phyloP scores from a whole-genome alignment of 257 asterid species.

The Petunia secreta region DNA sequence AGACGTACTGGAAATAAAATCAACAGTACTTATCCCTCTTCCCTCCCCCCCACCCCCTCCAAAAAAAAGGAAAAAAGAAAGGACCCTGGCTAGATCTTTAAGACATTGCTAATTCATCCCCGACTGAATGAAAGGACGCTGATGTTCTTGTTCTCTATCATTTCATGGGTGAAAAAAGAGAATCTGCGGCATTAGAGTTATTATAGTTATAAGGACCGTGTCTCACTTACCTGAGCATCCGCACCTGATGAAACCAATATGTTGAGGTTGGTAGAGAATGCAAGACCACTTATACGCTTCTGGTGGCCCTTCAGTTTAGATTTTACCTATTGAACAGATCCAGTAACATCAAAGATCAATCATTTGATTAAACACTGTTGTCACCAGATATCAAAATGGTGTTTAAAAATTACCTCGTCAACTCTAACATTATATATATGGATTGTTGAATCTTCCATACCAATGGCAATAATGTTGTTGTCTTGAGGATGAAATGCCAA shows the following conservation, averaged over 20 bases:
- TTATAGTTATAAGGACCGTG: conserved; percentile 1
- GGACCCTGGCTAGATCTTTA: too few relatives aligned
- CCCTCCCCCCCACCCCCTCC: too few relatives aligned
- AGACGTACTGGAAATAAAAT: too few relatives aligned
- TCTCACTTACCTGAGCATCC: conserved; percentile 77
- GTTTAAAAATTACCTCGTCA: conserved; percentile 65
- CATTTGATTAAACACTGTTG: not conserved
- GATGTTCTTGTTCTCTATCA: not conserved
- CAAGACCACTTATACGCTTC: conserved; percentile 89
- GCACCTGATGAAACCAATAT: conserved; percentile 94
- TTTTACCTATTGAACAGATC: conserved; percentile 54
- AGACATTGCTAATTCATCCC: too few relatives aligned
- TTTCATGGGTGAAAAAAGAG: not conserved
- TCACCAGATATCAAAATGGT: conserved; percentile 20
- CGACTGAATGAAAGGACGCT: too few relatives aligned
- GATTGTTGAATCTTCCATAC: conserved; percentile 98
- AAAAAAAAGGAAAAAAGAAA: too few relatives aligned
- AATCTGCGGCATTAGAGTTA: not conserved
- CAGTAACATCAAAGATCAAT: conserved; percentile 15
- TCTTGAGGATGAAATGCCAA: conserved; percentile 95
- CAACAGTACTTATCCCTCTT: too few relatives aligned
- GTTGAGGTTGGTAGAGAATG: conserved; percentile 82
- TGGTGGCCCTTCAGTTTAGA: conserved; percentile 87
- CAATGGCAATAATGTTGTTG: conserved; percentile 92
- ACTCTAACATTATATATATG: conserved; percentile 93